These are phyloP conservation scores for Aspergillus cristatus DNA, from an alignment of 495 filamentous ascomycete genomes.

Conservation along the genomic window DNA sequence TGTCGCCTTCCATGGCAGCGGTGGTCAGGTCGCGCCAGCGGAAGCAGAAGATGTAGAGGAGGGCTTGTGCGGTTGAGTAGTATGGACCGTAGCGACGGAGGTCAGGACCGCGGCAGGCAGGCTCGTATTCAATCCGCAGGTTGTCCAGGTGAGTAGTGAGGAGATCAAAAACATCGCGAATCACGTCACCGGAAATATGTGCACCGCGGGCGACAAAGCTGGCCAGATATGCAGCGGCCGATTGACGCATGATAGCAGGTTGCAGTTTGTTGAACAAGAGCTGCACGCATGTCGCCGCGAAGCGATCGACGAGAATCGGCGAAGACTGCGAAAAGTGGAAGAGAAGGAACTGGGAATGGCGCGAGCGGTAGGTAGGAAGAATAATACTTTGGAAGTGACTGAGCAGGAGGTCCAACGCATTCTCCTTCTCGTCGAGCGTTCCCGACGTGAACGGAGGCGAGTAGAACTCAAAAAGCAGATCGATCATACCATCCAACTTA, in stretches of 20 bases:
- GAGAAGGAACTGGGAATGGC: conserved; percentile 82
- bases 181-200: conserved; percentile 62
- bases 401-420: conserved; percentile 61
- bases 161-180: conserved; percentile 67
- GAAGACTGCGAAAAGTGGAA: conserved; percentile 87
- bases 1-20: conserved; percentile 41
- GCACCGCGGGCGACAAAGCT: conserved; percentile 86
- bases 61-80: conserved; percentile 80
- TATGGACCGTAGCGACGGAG: conserved; percentile 73
- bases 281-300: conserved; percentile 67
- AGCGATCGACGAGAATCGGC: conserved; percentile 63
- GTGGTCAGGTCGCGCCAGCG: conserved; percentile 83
- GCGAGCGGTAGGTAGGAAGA: conserved; percentile 76
- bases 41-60: conserved; percentile 96
- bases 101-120: conserved; percentile 70
- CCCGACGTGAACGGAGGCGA: conserved; percentile 53
- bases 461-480: conserved; percentile 80
- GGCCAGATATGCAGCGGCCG: conserved; percentile 84
- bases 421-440: conserved; percentile 34
- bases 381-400: conserved; percentile 77
- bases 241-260: conserved; percentile 62
- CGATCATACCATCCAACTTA: conserved; percentile 90
- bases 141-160: conserved; percentile 64
- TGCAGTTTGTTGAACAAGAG: conserved; percentile 54
- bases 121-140: conserved; percentile 54